Conservation (phyloP, 1,284 basidiomycete species). For the Somion occarium region DNA sequence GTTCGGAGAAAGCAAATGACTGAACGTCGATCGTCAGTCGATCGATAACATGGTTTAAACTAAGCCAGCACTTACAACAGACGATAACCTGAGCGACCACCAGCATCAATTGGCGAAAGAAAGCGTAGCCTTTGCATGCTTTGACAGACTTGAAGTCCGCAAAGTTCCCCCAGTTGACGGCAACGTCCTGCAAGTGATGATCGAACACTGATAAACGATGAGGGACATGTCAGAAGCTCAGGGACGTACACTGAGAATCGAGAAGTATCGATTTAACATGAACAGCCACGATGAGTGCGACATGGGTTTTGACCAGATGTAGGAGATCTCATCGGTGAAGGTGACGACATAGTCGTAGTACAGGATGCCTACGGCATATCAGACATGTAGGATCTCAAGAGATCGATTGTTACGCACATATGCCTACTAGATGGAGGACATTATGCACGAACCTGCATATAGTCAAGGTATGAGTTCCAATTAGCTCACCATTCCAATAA, state of each 20-base stretch:
- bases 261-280: conserved; percentile 26
- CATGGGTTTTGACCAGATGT: conserved; percentile 23
- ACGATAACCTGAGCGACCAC: conserved; percentile 26
- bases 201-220: not conserved
- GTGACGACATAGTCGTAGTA: conserved; percentile 27
- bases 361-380: conserved; percentile 17
- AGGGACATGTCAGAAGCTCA: not conserved
- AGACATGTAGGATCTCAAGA: not conserved
- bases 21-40: conserved; percentile 6
- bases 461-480: conserved; percentile 14
- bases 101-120: conserved; percentile 24
- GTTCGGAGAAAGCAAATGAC: conserved; percentile 24
- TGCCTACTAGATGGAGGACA: conserved; percentile 22
- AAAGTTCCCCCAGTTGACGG: conserved; percentile 25
- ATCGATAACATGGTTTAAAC: not conserved
- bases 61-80: conserved; percentile 16
- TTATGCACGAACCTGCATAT: conserved; percentile 19
- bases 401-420: conserved; percentile 16
- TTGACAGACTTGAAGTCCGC: conserved; percentile 16
- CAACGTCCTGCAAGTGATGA: conserved; percentile 19
- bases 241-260: conserved; percentile 22
- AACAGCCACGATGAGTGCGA: conserved; percentile 17
- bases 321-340: conserved; percentile 20
- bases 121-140: conserved; percentile 20
- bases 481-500: too few species aligned